Base-by-base conservation (phyloP, 257 asterid genomes). In the Vinca minor region DNA sequence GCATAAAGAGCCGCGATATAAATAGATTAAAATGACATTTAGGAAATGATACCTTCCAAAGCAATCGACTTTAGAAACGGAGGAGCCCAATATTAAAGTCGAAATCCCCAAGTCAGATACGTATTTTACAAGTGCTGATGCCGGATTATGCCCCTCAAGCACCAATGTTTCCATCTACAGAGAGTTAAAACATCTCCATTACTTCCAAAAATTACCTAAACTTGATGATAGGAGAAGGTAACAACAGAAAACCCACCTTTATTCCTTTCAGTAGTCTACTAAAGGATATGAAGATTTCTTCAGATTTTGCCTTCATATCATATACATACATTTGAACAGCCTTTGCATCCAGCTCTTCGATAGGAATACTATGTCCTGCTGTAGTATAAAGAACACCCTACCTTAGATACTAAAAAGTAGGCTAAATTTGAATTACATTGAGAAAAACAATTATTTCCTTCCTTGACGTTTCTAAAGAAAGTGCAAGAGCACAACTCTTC, bases 121-220 rank as follows among this genome's bases (percentile, higher is more conserved):
- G 69, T 76, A 88, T 73, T 78, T 80, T 35, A 91, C 74, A 59
- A 91, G 89, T 21, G 76, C 79, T 4, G 69, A 73, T 12, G 96
- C 94, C 47, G 94, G 92, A 77, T 74, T 77, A 72, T 83, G 85
- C 72, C 96, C 96, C 76, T 91, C 96, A 61, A 91, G 69, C 41
- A 88, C 76, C 80, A 91, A 57, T 12, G 67, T n/a, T 76, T 81
- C 87, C 48, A 86, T 75, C 98, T 91, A 73, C 58, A 59, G 48
- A 66, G 47, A 61, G 65, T 69, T 62, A 64, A 53, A 53, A 47
- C 62, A 71, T 18, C 4, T 39, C 12, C 58, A n/a, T 50, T 34
- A 59, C 61, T 62, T 48, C 66, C n/a, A n/a, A 71, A 67, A 45
- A 58, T 62, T 70, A 47, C 62, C 25, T 39, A 72, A 62, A 36